phyloP scores from a whole-genome alignment of 805 yeast genomes.

The Lachancea sp. region DNA sequence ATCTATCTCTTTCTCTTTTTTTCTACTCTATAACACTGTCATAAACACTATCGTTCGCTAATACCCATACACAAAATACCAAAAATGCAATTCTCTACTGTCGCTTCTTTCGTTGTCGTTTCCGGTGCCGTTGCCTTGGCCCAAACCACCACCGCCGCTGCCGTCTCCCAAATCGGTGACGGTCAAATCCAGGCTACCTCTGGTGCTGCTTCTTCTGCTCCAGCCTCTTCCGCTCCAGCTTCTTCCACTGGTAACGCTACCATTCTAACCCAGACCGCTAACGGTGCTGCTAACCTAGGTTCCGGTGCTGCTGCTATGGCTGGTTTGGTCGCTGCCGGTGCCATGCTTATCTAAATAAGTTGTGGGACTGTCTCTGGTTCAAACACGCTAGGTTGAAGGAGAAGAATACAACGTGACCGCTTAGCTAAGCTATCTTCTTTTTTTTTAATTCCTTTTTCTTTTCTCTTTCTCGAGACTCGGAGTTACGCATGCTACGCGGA shows the following conservation, averaged over 20 bases:
- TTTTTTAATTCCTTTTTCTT: no score
- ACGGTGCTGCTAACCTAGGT: constrained; percentile 20
- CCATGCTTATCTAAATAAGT: constrained; percentile 19
- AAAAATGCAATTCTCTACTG: constrained; percentile 37
- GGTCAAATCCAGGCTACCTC: constrained; percentile 22
- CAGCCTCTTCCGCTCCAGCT: constrained; percentile 4
- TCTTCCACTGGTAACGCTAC: constrained; percentile 22
- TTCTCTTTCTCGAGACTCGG: no score
- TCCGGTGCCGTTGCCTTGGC: constrained; percentile 26
- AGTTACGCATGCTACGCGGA: no score
- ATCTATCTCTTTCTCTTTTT: no score
- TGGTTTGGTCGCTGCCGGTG: constrained; percentile 24
- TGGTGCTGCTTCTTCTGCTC: constrained; percentile 15
- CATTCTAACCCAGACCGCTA: constrained; percentile 13
- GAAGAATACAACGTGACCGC: background rate
- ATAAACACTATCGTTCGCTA: no score
- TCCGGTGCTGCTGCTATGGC: constrained; percentile 19
- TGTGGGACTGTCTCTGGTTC: background rate
- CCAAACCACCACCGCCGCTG: constrained; percentile 27
- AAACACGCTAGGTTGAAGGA: no score
- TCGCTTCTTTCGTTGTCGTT: constrained; percentile 33
- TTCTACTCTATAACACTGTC: no score
- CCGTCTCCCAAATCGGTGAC: constrained; percentile 42
- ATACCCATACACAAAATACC: no score
- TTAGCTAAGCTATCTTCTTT: no score